phyloP scores from a whole-genome alignment of 1,284 basidiomycete species.

The Volvariella volvacea region DNA sequence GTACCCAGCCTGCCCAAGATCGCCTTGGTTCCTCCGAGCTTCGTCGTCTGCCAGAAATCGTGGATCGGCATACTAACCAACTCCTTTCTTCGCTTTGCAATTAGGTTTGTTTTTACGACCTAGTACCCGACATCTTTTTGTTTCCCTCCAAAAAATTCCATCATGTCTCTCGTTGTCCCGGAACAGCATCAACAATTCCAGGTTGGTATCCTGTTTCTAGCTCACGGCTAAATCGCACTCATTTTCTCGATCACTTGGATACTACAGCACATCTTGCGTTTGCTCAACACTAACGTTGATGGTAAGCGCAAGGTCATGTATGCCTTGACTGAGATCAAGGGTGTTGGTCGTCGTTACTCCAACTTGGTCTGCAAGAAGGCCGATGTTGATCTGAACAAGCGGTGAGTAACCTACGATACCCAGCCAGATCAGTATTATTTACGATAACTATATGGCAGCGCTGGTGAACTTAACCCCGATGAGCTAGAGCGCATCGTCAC shows the following conservation, averaged over 20 bases:
- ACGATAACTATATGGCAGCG: constrained; percentile 18
- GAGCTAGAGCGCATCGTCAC: constrained; percentile 99
- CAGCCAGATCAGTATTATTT: constrained; percentile 25
- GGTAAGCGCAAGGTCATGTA: constrained; percentile 99
- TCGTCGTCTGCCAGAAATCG: no score
- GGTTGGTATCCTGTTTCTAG: constrained; percentile 33
- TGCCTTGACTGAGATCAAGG: constrained; percentile 98
- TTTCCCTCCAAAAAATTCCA: constrained; percentile 2
- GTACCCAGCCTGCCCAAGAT: no score
- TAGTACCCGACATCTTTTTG: no score
- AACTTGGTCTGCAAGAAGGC: constrained; percentile 99
- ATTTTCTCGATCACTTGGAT: constrained; percentile 5
- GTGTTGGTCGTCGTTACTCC: constrained; percentile 98
- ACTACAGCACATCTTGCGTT: constrained; percentile 88
- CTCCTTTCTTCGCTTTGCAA: no score
- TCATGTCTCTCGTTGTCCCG: constrained; percentile 91
- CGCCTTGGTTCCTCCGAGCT: no score
- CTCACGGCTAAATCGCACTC: neutral
- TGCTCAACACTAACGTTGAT: constrained; percentile 99
- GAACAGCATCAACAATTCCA: constrained; percentile 93
- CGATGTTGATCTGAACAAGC: constrained; percentile 98
- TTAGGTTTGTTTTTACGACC: no score
- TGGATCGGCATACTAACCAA: no score
- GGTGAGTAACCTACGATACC: constrained; percentile 68
- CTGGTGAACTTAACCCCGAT: constrained; percentile 41